Evolutionary conservation across 1,139 yeast genomes (phyloP).

Genomic region (Wickerhamomyces sp.): DNA sequence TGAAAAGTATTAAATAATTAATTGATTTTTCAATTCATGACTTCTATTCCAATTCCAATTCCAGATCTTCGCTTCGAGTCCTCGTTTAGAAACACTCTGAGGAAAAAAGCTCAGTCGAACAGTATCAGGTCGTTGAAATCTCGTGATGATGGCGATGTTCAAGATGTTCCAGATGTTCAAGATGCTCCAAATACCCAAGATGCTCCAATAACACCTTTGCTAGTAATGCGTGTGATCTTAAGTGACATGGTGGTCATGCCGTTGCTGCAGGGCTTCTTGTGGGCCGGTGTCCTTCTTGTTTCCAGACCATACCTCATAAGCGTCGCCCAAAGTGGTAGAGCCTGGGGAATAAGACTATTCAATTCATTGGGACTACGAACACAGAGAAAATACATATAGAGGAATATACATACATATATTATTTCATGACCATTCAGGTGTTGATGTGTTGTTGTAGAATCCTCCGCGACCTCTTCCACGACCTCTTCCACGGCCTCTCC

Average conservation of each 20-base stretch:
- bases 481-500: constrained; percentile 3
- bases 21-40: constrained; percentile 8
- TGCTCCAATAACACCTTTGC: constrained; percentile 35
- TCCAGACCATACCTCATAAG: constrained; percentile 37
- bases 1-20: not conserved
- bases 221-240: constrained; percentile 51
- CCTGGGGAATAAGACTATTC: constrained; percentile 13
- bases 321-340: constrained; percentile 26
- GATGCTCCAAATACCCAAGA: too few species aligned
- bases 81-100: constrained; percentile 49
- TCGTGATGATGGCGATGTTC: constrained; percentile 10
- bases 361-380: constrained; percentile 2
- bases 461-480: constrained; percentile 31
- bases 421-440: not conserved
- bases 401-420: not conserved
- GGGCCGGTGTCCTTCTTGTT: constrained; percentile 38
- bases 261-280: constrained; percentile 50
- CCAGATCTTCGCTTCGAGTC: constrained; percentile 68
- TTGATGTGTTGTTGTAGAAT: constrained; percentile 22
- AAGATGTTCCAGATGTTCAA: too few species aligned
- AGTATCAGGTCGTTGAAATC: constrained; percentile 6
- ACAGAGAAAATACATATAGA: not conserved
- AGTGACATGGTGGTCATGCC: constrained; percentile 72
- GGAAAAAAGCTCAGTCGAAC: constrained; percentile 13
- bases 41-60: constrained; percentile 43